A percentile compares a stretch with the other conserved stretches of the same genome.
phyloP scores from a whole-genome alignment of 768 basidiomycete species.

The Russula lepida region DNA sequence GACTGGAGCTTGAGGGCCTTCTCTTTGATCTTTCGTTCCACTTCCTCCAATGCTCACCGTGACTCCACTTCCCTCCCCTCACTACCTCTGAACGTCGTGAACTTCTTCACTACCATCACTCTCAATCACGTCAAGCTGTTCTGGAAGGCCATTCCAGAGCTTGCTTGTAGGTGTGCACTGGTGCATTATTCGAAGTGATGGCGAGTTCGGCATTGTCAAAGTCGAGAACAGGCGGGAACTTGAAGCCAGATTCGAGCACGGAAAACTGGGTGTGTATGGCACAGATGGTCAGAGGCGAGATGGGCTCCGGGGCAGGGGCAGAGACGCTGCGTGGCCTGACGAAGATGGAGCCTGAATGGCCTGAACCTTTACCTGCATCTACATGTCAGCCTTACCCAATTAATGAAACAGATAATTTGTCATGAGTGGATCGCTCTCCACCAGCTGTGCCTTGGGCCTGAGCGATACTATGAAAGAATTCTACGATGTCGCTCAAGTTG shows the following conservation, averaged over 20 bases:
- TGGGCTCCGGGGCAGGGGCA: background rate
- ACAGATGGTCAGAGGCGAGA: slow-evolving; percentile 12
- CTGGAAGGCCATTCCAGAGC: slow-evolving; percentile 52
- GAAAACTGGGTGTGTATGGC: slow-evolving; percentile 7
- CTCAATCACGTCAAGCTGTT: slow-evolving; percentile 58
- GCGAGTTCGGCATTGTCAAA: slow-evolving; percentile 35
- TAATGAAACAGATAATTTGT: background rate
- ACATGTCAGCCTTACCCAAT: background rate
- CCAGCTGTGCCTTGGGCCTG: background rate
- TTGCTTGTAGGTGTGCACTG: slow-evolving; percentile 53
- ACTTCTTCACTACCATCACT: slow-evolving; percentile 51
- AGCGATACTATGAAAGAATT: background rate
- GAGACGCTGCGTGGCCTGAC: background rate
- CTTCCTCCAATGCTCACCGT: slow-evolving; percentile 43
- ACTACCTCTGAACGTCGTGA: slow-evolving; percentile 40
- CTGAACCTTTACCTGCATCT: background rate
- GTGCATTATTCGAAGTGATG: slow-evolving; percentile 50
- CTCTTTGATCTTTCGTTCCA: slow-evolving; percentile 31
- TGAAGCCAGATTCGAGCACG: slow-evolving; percentile 3
- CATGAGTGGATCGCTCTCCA: background rate
- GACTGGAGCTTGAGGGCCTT: background rate
- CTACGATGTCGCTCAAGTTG: background rate
- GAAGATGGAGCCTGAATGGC: background rate
- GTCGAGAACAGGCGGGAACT: slow-evolving; percentile 8
- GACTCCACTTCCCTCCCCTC: slow-evolving; percentile 53